A percentile compares a stretch with the other conserved stretches of the same genome.
Conservation (phyloP, 2,329 filamentous ascomycete genomes). For the Bimuria novae-zelandiae region DNA sequence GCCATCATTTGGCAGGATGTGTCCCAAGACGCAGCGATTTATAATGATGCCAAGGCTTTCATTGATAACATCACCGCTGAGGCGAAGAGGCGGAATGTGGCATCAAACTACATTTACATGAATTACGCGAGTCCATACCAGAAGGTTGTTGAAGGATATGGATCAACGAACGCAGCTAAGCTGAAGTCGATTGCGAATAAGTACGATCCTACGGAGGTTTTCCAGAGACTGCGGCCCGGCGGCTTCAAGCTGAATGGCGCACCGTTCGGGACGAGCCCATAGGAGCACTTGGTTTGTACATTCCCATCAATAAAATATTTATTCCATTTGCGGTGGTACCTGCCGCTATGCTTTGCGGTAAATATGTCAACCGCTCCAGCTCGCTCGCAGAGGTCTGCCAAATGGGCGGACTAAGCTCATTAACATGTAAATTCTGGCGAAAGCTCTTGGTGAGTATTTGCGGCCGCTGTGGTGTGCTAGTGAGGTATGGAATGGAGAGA, state of each 20-base stretch:
- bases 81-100: conserved; percentile 7
- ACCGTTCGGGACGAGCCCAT: not conserved
- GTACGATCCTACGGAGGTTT: conserved; percentile 47
- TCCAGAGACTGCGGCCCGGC: conserved; percentile 46
- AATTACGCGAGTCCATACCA: conserved; percentile 40
- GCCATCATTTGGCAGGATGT: conserved; percentile 1
- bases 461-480: too few relatives aligned
- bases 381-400: too few relatives aligned
- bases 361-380: too few relatives aligned
- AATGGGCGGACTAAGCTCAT: too few relatives aligned
- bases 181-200: conserved; percentile 36
- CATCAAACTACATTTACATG: conserved; percentile 20
- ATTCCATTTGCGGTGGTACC: not conserved
- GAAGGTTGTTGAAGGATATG: conserved; percentile 29
- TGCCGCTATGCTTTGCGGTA: too few relatives aligned
- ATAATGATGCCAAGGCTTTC: conserved; percentile 10
- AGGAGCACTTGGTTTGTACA: too few relatives aligned
- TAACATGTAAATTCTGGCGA: too few relatives aligned
- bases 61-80: not conserved
- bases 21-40: conserved; percentile 5
- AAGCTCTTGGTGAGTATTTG: too few relatives aligned
- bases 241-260: conserved; percentile 44
- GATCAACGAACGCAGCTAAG: conserved; percentile 15
- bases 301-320: too few relatives aligned
- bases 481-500: too few relatives aligned